Percentiles rank a stretch among this genome's conserved stretches.
phyloP scores from a whole-genome alignment of 805 yeast genomes.

The Hyphopichia homilentoma region DNA sequence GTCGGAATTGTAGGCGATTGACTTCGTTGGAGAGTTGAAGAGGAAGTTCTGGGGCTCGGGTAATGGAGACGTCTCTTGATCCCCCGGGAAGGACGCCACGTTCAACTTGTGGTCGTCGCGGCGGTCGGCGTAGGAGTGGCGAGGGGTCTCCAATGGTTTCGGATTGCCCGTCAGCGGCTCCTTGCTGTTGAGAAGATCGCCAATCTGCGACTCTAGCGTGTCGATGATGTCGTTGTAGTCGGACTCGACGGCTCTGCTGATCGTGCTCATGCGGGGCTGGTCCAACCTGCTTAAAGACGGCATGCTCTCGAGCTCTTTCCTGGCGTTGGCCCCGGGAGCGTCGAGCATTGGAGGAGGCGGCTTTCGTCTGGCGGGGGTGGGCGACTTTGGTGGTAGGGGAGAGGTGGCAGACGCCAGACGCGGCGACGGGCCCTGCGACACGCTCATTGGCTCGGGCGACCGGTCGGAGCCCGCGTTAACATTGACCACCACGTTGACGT shows the following conservation, averaged over 20 bases:
- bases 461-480: too few relatives aligned
- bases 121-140: not conserved
- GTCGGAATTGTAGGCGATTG: not conserved
- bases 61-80: constrained; percentile 1
- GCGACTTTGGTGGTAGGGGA: constrained; percentile 1
- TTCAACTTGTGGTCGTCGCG: too few relatives aligned
- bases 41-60: constrained; percentile 3
- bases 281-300: not conserved
- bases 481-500: not conserved
- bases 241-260: constrained; percentile 1
- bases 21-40: constrained; percentile 2
- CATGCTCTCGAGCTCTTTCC: not conserved
- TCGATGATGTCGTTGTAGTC: constrained; percentile 20
- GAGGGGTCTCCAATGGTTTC: not conserved
- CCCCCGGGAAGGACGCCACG: not conserved
- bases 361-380: constrained; percentile 4
- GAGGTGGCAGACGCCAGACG: too few relatives aligned
- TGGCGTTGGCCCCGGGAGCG: not conserved
- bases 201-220: constrained; percentile 20
- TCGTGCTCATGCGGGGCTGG: constrained; percentile 2
- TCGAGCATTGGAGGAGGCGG: constrained; percentile 8
- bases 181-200: constrained; percentile 8
- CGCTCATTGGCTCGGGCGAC: too few relatives aligned
- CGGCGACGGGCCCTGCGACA: too few relatives aligned
- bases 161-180: not conserved